phyloP scores from a whole-genome alignment of 768 basidiomycete species.

The Pulveroboletus sp. region DNA sequence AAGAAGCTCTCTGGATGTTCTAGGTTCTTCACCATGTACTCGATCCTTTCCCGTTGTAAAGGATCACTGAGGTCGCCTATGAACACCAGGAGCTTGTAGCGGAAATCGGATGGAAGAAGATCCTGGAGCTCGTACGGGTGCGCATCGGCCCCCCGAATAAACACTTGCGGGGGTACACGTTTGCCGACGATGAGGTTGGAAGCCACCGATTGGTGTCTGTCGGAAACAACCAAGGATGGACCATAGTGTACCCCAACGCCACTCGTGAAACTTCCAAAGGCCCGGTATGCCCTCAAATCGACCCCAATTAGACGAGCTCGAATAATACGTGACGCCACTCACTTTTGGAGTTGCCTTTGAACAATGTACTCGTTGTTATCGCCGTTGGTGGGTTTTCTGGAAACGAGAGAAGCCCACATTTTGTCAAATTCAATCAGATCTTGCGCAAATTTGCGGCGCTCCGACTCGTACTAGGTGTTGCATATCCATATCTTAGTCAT shows the following conservation, averaged over 20 bases:
- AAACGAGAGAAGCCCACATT: conserved; percentile 46
- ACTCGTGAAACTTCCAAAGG: conserved; percentile 42
- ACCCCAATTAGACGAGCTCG: not conserved
- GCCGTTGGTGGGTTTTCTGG: conserved; percentile 42
- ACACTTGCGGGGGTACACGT: conserved; percentile 44
- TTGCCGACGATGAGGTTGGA: conserved; percentile 41
- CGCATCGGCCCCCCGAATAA: conserved; percentile 44
- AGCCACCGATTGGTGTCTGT: conserved; percentile 35
- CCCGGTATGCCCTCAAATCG: conserved; percentile 36
- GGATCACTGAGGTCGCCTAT: conserved; percentile 30
- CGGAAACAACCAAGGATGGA: conserved; percentile 34
- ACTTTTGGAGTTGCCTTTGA: conserved; percentile 44
- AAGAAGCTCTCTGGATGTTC: conserved; percentile 24
- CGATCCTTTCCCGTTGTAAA: conserved; percentile 22
- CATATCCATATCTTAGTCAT: not conserved
- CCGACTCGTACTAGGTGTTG: conserved; percentile 41
- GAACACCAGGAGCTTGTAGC: conserved; percentile 48
- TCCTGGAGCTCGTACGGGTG: conserved; percentile 48
- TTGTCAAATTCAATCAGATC: conserved; percentile 54
- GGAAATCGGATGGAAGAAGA: conserved; percentile 41
- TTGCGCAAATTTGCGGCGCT: conserved; percentile 49
- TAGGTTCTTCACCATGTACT: conserved; percentile 27
- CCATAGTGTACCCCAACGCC: conserved; percentile 47
- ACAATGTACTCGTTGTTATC: conserved; percentile 33
- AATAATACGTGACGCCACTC: conserved; percentile 2